Evolutionary conservation across 352 stramenopile genomes (phyloP).

Genomic region (Globisporangium abappressorium): DNA sequence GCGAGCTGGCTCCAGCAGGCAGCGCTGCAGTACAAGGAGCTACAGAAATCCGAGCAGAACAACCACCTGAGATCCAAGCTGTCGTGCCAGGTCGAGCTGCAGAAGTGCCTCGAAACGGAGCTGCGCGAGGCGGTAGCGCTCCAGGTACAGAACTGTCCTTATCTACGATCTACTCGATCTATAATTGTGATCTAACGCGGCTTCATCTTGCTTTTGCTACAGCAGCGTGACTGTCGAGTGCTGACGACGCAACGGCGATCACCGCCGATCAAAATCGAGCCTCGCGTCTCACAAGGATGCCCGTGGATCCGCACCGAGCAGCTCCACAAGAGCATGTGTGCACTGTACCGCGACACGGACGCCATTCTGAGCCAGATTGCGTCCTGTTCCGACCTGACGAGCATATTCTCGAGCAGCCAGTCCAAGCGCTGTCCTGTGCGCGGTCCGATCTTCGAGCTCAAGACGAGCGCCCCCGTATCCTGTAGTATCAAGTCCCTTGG

Average conservation of each 20-base stretch:
- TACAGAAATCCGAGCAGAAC: constrained; percentile 33
- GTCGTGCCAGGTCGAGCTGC: constrained; percentile 38
- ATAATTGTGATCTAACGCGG: neutral
- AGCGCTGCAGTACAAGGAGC: constrained; percentile 40
- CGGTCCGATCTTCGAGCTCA: constrained; percentile 16
- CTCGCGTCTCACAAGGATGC: constrained; percentile 6
- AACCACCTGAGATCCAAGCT: constrained; percentile 34
- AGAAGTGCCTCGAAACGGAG: constrained; percentile 26
- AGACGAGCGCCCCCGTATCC: constrained; percentile 12
- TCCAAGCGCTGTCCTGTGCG: constrained; percentile 5
- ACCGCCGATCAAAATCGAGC: neutral
- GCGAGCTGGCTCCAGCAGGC: constrained; percentile 46
- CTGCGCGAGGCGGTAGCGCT: neutral
- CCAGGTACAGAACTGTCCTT: neutral
- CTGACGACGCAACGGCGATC: neutral
- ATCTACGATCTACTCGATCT: neutral
- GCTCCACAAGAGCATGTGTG: constrained; percentile 10
- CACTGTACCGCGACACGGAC: constrained; percentile 9
- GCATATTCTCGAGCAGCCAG: constrained; percentile 16
- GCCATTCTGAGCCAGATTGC: constrained; percentile 4
- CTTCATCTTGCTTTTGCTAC: neutral
- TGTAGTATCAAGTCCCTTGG: constrained; percentile 5
- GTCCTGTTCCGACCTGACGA: constrained; percentile 1
- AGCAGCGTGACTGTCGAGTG: neutral
- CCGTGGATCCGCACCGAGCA: constrained; percentile 16